These are phyloP conservation scores for Decorospora gaudefroyi DNA, from an alignment of 2,329 filamentous ascomycete species.

Conservation along the genomic window DNA sequence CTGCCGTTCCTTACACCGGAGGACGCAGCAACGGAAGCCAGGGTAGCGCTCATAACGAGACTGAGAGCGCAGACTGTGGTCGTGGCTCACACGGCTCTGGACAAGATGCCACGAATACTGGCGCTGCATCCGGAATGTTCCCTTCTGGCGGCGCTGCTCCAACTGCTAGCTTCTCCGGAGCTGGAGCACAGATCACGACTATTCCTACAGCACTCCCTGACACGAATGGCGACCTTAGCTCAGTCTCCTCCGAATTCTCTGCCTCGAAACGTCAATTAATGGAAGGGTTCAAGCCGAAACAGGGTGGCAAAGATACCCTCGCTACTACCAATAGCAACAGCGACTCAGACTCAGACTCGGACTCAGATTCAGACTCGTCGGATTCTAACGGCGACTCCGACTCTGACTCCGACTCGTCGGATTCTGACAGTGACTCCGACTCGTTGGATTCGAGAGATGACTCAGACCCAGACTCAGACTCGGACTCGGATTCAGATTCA, in stretches of 20 bases:
- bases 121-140: slow-evolving; percentile 9
- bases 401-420: neutral
- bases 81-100: neutral
- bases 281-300: neutral
- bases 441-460: neutral
- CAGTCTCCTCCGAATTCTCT: slow-evolving; percentile 18
- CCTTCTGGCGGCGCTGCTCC: slow-evolving; percentile 11
- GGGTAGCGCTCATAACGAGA: neutral
- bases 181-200: slow-evolving; percentile 12
- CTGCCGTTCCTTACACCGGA: slow-evolving; percentile 5
- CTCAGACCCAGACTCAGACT: neutral
- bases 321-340: neutral
- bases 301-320: neutral
- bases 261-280: slow-evolving; percentile 4
- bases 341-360: neutral
- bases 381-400: neutral
- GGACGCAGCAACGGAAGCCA: slow-evolving; percentile 1
- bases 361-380: neutral
- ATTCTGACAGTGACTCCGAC: neutral
- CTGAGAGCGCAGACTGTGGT: neutral
- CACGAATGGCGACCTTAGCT: slow-evolving; percentile 7
- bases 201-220: slow-evolving; percentile 12
- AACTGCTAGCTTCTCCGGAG: slow-evolving; percentile 9
- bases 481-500: neutral
- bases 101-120: neutral